A percentile compares a stretch with the other conserved stretches of the same genome.
Conservation (phyloP, 768 basidiomycete species). For the Cyathus striatus region DNA sequence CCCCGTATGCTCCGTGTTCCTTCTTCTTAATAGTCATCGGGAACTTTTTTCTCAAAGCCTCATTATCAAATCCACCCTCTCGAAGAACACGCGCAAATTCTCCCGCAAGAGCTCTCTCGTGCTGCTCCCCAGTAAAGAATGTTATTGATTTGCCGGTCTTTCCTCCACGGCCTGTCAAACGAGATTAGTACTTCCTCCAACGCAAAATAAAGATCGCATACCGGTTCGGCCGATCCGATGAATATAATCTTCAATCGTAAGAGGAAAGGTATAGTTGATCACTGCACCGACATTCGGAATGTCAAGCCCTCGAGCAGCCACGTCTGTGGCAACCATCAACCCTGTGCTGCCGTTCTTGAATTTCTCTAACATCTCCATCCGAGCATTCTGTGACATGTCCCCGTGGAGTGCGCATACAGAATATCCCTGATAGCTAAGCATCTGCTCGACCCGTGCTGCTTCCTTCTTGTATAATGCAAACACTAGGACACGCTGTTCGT, state of each 20-base stretch:
- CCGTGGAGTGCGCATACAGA: conserved; percentile 83
- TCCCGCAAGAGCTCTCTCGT: conserved; percentile 85
- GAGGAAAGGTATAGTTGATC: conserved; percentile 95
- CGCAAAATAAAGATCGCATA: conserved; percentile 24
- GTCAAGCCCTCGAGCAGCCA: conserved; percentile 94
- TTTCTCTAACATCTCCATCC: conserved; percentile 80
- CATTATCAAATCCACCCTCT: conserved; percentile 80
- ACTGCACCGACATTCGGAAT: conserved; percentile 94
- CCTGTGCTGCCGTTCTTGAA: conserved; percentile 81
- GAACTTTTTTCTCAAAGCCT: conserved; percentile 78
- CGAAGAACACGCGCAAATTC: conserved; percentile 88
- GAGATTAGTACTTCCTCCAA: conserved; percentile 1
- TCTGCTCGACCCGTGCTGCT: conserved; percentile 83
- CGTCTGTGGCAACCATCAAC: conserved; percentile 93
- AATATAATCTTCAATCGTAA: conserved; percentile 92
- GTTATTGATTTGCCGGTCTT: conserved; percentile 88
- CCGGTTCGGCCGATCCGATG: conserved; percentile 90
- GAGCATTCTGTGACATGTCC: conserved; percentile 80
- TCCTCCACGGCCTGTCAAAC: conserved; percentile 74
- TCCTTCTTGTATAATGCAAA: conserved; percentile 99
- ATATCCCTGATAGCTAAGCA: conserved; percentile 69
- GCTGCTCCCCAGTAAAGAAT: conserved; percentile 89
- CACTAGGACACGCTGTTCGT: conserved; percentile 73
- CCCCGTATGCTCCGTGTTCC: conserved; percentile 86
- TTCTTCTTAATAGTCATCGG: conserved; percentile 98